Base-by-base conservation (phyloP, 352 stramenopile genomes). In the Phytopythium litorale region DNA sequence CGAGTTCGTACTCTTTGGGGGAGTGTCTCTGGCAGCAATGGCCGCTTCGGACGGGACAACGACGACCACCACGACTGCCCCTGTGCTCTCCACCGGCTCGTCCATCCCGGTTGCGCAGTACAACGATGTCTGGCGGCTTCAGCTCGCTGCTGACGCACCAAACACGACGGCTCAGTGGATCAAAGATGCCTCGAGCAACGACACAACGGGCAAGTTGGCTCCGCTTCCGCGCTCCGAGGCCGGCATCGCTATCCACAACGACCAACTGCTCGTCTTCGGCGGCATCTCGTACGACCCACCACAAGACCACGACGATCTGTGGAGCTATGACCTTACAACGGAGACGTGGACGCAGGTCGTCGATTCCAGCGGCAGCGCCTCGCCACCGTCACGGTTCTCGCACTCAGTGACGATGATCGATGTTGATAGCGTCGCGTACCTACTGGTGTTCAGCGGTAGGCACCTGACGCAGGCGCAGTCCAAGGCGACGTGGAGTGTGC, bases 221-320 rank as follows among this genome's bases (percentile, higher is more conserved):
- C 81, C 81, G 6, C 59, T 68, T 1, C 43, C 72, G 23, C 68
- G 82, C 37, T 89, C 79, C 0, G 82, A 91, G 49, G 73, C 80
- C 2, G 78, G 72, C 0, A 57, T 74, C 1, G 78, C 87, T 3
- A 66, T 84, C 30, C 63, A 85, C 49, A 64, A 81, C 18, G 66
- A 83, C 40, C 65, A 73, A 51, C 66, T 91, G 30, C 76, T 79
- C 63, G 67, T 91, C n/a, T 91, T 87, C 54, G 82, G 82, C 11
- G 82, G 82, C 8, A 91, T 91, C 45, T 66, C 75, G 4, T 91
- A 91, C 59, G 80, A 89, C 3, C 21, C 72, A 1, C 78, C 81
- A 6, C 35, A 59, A 6, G 67, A 91, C 65, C 82, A 74, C 58
- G 80, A 79, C 43, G 79, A 91, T 52, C 63, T 91, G 21, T 91